Evolutionary conservation across 2,329 filamentous ascomycete species (phyloP).

Genomic region (Blastomyces parvus): DNA sequence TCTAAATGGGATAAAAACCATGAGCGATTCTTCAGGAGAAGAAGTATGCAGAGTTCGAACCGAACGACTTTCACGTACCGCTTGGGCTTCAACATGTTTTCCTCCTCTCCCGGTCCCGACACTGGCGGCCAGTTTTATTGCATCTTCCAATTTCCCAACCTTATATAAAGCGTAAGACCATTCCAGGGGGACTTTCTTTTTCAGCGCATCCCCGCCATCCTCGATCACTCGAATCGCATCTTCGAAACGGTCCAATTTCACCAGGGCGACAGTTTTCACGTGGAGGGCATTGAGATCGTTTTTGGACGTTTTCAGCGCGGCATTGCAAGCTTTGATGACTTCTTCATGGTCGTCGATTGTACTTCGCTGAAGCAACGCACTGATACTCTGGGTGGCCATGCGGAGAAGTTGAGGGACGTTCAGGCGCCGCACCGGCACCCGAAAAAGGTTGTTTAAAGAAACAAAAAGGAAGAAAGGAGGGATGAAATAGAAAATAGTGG

Average conservation of each 20-base stretch:
- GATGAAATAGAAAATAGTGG: too few relatives aligned
- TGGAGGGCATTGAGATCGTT: slow-evolving; percentile 48
- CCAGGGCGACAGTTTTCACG: slow-evolving; percentile 49
- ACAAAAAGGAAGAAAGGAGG: not conserved
- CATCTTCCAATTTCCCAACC: slow-evolving; percentile 45
- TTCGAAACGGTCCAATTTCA: slow-evolving; percentile 55
- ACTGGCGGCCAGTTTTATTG: slow-evolving; percentile 42
- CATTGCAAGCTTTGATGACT: slow-evolving; percentile 50
- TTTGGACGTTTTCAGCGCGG: slow-evolving; percentile 48
- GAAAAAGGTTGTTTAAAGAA: not conserved
- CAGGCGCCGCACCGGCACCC: not conserved
- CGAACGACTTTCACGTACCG: slow-evolving; percentile 34
- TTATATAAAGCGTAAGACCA: slow-evolving; percentile 58
- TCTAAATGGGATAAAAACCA: slow-evolving; percentile 17
- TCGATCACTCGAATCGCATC: slow-evolving; percentile 51
- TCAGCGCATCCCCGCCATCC: slow-evolving; percentile 44
- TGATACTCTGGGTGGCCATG: slow-evolving; percentile 42
- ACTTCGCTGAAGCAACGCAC: slow-evolving; percentile 47
- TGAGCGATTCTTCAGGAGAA: slow-evolving; percentile 6
- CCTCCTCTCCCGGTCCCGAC: slow-evolving; percentile 40
- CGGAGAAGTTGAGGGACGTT: not conserved
- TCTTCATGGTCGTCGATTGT: slow-evolving; percentile 55
- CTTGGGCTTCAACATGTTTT: slow-evolving; percentile 53
- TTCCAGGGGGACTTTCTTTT: slow-evolving; percentile 48
- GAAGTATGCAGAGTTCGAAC: slow-evolving; percentile 4